A percentile compares a stretch with the other conserved stretches of the same genome.
These are phyloP conservation scores for Phytopythium kandeliae DNA, from an alignment of 352 stramenopile genomes.

Conservation along the genomic window DNA sequence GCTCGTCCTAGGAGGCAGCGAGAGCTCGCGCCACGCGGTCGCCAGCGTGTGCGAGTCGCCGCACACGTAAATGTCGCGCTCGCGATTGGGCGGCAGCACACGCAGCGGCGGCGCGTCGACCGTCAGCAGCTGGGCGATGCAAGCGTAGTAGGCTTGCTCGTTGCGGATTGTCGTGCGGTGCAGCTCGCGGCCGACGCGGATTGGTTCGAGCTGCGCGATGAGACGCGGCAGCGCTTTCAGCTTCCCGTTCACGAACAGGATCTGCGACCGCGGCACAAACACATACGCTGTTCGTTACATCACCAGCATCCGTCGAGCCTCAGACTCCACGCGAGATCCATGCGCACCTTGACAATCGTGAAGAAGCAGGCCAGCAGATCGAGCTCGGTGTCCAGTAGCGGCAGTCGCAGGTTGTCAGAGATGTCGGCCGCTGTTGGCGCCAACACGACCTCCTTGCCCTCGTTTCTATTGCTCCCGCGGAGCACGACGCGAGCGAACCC, in stretches of 20 bases:
- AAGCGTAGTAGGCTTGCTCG: conserved; percentile 85
- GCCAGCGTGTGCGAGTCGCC: conserved; percentile 92
- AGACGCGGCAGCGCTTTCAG: conserved; percentile 42
- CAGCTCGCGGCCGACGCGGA: conserved; percentile 49
- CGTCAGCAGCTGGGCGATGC: conserved; percentile 78
- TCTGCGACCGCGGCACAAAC: not conserved
- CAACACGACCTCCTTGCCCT: conserved; percentile 7
- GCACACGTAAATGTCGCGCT: conserved; percentile 70
- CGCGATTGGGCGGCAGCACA: conserved; percentile 4
- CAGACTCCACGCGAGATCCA: no score
- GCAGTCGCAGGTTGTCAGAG: conserved; percentile 1
- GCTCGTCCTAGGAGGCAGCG: conserved; percentile 6
- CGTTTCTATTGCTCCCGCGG: not conserved
- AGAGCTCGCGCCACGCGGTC: conserved; percentile 76
- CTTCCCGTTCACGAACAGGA: conserved; percentile 62
- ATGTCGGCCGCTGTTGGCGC: conserved; percentile 4
- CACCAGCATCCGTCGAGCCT: not conserved
- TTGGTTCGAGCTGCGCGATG: conserved; percentile 55
- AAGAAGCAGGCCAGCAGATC: conserved; percentile 81
- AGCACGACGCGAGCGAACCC: conserved; percentile 18
- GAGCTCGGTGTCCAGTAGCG: conserved; percentile 38
- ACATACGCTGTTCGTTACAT: no score
- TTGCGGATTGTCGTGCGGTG: conserved; percentile 84
- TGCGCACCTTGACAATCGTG: conserved; percentile 58
- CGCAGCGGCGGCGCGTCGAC: conserved; percentile 17